These are phyloP conservation scores for Solanum phureja DNA, from an alignment of 257 asterid species.

Conservation along the genomic window DNA sequence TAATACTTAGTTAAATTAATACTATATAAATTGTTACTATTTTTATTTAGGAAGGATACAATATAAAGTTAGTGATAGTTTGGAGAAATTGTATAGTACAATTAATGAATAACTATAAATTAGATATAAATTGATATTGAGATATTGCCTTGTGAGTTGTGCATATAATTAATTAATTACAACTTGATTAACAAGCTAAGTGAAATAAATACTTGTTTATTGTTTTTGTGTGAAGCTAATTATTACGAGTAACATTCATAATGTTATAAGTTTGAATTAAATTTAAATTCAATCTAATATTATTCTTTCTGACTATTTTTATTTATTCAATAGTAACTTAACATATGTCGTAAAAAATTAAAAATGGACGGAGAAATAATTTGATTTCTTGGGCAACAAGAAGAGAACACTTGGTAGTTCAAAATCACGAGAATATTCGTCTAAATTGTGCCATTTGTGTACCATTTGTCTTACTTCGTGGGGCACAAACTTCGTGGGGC, in stretches of 20 bases:
- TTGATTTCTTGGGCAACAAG: neutral
- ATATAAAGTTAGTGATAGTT: neutral
- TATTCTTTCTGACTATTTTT: rapidly evolving
- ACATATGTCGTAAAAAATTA: too few relatives aligned
- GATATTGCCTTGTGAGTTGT: neutral
- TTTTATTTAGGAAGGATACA: neutral
- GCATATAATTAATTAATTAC: neutral
- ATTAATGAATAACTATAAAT: neutral
- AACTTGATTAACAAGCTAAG: neutral
- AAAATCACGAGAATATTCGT: neutral
- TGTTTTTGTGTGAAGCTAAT: neutral
- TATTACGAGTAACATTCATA: neutral
- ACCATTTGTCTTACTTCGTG: neutral
- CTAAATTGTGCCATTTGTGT: neutral
- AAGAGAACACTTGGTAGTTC: neutral
- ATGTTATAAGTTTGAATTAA: neutral
- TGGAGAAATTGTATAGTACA: neutral
- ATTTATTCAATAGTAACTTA: too few relatives aligned
- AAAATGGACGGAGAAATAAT: neutral
- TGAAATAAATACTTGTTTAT: neutral
- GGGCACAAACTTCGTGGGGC: too few relatives aligned
- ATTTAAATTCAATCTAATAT: neutral
- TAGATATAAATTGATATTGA: neutral
- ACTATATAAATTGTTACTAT: neutral
- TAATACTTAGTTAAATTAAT: neutral